phyloP scores from a whole-genome alignment of 495 filamentous ascomycete genomes.

The Glonium stellatum region DNA sequence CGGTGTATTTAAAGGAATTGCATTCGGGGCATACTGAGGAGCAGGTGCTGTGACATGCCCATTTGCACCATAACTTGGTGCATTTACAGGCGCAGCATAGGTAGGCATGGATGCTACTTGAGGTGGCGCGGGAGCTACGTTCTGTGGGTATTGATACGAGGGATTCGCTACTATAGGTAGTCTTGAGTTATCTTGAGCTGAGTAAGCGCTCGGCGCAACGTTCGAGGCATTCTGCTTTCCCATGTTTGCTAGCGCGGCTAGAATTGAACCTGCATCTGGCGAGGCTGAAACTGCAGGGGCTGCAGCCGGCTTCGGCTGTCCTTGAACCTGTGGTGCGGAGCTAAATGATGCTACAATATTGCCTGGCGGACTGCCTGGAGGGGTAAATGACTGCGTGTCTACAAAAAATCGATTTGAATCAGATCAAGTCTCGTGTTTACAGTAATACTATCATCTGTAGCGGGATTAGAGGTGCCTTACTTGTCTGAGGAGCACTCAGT shows the following conservation, averaged over 20 bases:
- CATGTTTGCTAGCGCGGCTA: conserved; percentile 31
- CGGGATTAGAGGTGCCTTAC: conserved; percentile 11
- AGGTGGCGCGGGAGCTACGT: conserved; percentile 1
- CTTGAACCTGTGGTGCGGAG: not conserved
- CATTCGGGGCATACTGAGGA: not conserved
- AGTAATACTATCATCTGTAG: not conserved
- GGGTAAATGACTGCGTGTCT: conserved; percentile 14
- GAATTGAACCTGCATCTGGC: conserved; percentile 28
- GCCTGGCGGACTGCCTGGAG: conserved; percentile 21
- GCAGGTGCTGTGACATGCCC: conserved; percentile 1
- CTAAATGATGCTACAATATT: conserved; percentile 11
- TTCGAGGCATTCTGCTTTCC: conserved; percentile 14
- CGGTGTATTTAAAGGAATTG: not conserved
- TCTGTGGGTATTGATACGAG: conserved; percentile 12
- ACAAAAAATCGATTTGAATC: conserved; percentile 1
- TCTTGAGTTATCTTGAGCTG: conserved; percentile 8
- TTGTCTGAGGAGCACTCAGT: conserved; percentile 50
- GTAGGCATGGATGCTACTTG: conserved; percentile 11
- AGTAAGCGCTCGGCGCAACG: not conserved
- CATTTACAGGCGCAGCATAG: conserved; percentile 5
- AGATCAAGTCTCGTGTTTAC: not conserved
- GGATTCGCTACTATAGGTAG: conserved; percentile 6
- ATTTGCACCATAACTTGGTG: conserved; percentile 4
- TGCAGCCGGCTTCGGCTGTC: conserved; percentile 4
- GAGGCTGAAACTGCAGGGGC: conserved; percentile 8